Percentiles rank a stretch among this genome's conserved stretches.
Evolutionary conservation across 768 basidiomycete genomes (phyloP).

Genomic region (Sarcodon sp.): DNA sequence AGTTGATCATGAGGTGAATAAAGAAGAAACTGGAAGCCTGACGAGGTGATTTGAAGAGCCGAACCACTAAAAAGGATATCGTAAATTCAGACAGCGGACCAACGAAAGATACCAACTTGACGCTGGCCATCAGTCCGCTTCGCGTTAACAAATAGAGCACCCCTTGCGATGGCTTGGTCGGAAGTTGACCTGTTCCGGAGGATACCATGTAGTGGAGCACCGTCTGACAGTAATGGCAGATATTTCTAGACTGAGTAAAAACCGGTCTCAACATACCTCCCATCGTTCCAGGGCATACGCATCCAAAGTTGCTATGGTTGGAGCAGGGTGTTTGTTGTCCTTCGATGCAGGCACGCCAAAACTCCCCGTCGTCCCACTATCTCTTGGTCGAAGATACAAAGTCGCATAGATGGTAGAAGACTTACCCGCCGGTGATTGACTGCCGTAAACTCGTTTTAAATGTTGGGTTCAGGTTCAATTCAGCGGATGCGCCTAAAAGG

Average conservation of each 20-base stretch:
- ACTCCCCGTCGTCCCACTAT: slow-evolving; percentile 62
- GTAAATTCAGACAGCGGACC: neutral
- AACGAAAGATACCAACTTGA: slow-evolving; percentile 33
- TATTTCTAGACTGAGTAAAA: neutral
- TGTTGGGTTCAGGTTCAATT: slow-evolving; percentile 54
- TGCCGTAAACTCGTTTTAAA: slow-evolving; percentile 74
- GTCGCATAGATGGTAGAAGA: slow-evolving; percentile 1
- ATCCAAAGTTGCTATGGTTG: slow-evolving; percentile 53
- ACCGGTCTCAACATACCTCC: slow-evolving; percentile 47
- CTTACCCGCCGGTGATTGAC: slow-evolving; percentile 82
- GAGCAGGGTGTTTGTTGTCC: slow-evolving; percentile 45
- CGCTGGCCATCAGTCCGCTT: slow-evolving; percentile 75
- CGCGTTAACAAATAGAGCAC: slow-evolving; percentile 75
- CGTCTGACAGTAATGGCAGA: slow-evolving; percentile 36
- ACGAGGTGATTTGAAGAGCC: slow-evolving; percentile 74
- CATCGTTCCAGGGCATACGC: slow-evolving; percentile 77
- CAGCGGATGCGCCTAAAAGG: slow-evolving; percentile 42
- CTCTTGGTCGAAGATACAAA: neutral
- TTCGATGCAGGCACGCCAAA: slow-evolving; percentile 70
- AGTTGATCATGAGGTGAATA: slow-evolving; percentile 90
- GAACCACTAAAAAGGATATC: slow-evolving; percentile 27
- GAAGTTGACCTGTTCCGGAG: slow-evolving; percentile 66
- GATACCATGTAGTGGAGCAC: slow-evolving; percentile 98
- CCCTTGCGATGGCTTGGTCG: slow-evolving; percentile 66
- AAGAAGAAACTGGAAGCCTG: slow-evolving; percentile 92